Evolutionary conservation across 2,329 filamentous ascomycete genomes (phyloP).

Genomic region (Microsporum ferrugineum): DNA sequence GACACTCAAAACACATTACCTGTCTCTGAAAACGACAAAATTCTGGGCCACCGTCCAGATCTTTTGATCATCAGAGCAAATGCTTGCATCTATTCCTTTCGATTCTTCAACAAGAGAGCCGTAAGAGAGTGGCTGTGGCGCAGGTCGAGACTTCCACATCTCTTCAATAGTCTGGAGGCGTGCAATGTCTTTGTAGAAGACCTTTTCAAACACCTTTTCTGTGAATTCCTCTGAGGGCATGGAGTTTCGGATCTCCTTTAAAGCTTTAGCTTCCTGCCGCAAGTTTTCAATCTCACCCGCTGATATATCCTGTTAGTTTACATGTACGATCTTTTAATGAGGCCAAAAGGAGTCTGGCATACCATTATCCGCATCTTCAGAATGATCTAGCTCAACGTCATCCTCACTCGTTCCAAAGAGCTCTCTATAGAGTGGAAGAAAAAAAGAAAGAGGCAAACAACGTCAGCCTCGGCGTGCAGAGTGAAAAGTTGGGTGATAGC

Average conservation of each 20-base stretch:
- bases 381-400: conserved; percentile 67
- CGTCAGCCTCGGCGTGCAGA: conserved; percentile 16
- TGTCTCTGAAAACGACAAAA: conserved; percentile 74
- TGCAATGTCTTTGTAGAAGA: conserved; percentile 75
- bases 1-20: conserved; percentile 24
- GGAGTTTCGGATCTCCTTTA: conserved; percentile 70
- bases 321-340: neutral
- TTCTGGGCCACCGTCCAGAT: conserved; percentile 78
- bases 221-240: conserved; percentile 70
- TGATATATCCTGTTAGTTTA: conserved; percentile 16
- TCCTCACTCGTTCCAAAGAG: conserved; percentile 89
- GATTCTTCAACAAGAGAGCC: conserved; percentile 36
- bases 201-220: conserved; percentile 78
- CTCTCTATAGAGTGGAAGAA: conserved; percentile 41
- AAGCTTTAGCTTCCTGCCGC: conserved; percentile 66
- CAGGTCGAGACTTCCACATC: conserved; percentile 81
- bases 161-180: conserved; percentile 78
- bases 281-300: conserved; percentile 78
- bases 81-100: conserved; percentile 37
- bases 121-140: conserved; percentile 64
- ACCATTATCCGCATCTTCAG: conserved; percentile 71
- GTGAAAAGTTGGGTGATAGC: conserved; percentile 6
- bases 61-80: conserved; percentile 57
- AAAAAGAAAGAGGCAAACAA: conserved; percentile 10
- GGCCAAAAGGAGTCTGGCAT: conserved; percentile 13